A percentile compares a stretch with the other conserved stretches of the same genome.
Conservation (phyloP, 139 green algal species). For the Zygnema cylindricum region DNA sequence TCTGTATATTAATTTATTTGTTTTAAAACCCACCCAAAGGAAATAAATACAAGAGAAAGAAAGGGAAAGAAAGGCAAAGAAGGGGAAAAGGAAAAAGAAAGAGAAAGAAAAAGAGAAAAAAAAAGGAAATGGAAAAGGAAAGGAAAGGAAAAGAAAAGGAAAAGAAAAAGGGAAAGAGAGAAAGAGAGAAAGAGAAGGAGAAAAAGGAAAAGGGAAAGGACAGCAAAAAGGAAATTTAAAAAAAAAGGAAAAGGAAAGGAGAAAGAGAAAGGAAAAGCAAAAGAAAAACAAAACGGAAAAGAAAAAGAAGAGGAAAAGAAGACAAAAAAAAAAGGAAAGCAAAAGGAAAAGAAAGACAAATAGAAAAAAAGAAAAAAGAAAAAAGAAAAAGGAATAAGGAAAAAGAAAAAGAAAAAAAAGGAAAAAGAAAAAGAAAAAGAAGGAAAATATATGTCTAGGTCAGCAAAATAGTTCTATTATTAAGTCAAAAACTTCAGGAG, state of each 20-base stretch:
- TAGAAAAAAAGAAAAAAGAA: no score
- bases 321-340: no score
- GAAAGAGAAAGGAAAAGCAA: no score
- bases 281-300: no score
- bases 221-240: no score
- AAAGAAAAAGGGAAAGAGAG: conserved; percentile 27
- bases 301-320: no score
- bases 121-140: conserved; percentile 4
- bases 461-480: background rate
- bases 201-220: no score
- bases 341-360: no score
- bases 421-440: background rate
- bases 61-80: conserved; percentile 27
- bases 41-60: conserved; percentile 1
- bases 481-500: background rate
- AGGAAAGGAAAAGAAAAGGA: conserved; percentile 34
- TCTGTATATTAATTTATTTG: background rate
- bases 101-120: conserved; percentile 10
- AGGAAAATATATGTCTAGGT: background rate
- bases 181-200: conserved; percentile 19
- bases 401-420: background rate
- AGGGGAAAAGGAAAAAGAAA: conserved; percentile 33
- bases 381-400: no score
- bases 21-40: background rate
- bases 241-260: no score